phyloP scores from a whole-genome alignment of 768 basidiomycete genomes.

The Lactifluus rugatus region DNA sequence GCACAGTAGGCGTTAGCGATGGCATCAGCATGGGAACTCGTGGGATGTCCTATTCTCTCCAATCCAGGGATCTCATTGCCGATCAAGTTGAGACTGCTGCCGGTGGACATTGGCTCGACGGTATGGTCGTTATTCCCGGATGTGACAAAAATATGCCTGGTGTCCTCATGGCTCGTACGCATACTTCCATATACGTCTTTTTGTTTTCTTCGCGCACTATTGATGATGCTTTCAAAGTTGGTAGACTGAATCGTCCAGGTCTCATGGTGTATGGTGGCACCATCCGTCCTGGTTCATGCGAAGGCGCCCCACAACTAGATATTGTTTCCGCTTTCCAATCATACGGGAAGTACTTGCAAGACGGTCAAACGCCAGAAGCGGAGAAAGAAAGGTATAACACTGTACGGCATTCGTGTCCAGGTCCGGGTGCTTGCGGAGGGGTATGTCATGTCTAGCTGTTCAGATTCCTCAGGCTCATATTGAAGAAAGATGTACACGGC shows the following conservation, averaged over 20 bases:
- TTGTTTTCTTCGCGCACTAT: not conserved
- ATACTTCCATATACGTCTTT: not conserved
- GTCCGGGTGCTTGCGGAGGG: conserved; percentile 95
- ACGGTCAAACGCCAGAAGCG: conserved; percentile 74
- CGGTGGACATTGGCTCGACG: conserved; percentile 96
- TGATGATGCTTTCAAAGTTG: conserved; percentile 42
- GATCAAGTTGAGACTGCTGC: conserved; percentile 95
- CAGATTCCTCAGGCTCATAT: conserved; percentile 6
- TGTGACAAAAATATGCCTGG: conserved; percentile 99
- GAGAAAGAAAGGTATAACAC: conserved; percentile 80
- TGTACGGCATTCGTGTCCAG: conserved; percentile 91
- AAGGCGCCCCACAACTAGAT: conserved; percentile 79
- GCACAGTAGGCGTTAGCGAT: conserved; percentile 95
- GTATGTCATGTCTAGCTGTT: conserved; percentile 33
- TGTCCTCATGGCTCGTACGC: conserved; percentile 89
- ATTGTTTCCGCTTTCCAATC: conserved; percentile 97
- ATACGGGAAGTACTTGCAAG: conserved; percentile 90
- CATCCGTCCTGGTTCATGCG: conserved; percentile 88
- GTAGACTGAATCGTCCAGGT: conserved; percentile 90
- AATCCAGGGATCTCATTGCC: conserved; percentile 95
- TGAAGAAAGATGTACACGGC: conserved; percentile 83
- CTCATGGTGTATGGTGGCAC: conserved; percentile 97
- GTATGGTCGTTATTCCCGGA: conserved; percentile 93
- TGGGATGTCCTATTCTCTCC: conserved; percentile 93
- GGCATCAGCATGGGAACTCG: conserved; percentile 97